A percentile compares a stretch with the other conserved stretches of the same genome.
These are phyloP conservation scores for Skeletonema tropicum DNA, from an alignment of 108 stramenopile species.

Conservation along the genomic window DNA sequence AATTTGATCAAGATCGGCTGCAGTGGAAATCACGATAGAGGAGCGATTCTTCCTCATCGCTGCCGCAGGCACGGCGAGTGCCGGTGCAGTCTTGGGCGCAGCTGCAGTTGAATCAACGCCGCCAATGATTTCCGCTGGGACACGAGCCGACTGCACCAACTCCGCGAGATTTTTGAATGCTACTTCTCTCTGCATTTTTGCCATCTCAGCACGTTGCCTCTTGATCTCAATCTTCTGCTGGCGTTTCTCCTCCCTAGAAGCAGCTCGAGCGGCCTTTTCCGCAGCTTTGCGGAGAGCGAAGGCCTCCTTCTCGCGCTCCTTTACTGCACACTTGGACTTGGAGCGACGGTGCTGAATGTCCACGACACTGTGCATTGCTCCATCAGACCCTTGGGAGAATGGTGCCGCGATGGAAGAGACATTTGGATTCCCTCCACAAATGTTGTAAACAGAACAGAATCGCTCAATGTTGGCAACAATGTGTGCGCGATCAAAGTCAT, in stretches of 20 bases:
- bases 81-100: slow-evolving; percentile 7
- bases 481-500: slow-evolving; percentile 80
- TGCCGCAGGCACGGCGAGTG: background rate
- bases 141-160: slow-evolving; percentile 69
- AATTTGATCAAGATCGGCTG: slow-evolving; percentile 72
- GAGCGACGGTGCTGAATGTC: slow-evolving; percentile 56
- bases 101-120: slow-evolving; percentile 44
- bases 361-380: background rate
- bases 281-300: slow-evolving; percentile 52
- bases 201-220: slow-evolving; percentile 64
- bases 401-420: background rate
- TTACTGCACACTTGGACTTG: slow-evolving; percentile 54
- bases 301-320: slow-evolving; percentile 68
- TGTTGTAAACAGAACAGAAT: slow-evolving; percentile 71
- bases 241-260: slow-evolving; percentile 65
- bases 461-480: slow-evolving; percentile 78
- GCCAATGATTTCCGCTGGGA: slow-evolving; percentile 80
- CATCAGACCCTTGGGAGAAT: background rate
- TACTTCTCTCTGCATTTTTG: slow-evolving; percentile 75
- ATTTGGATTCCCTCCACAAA: slow-evolving; percentile 42
- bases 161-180: slow-evolving; percentile 75
- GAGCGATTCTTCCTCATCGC: slow-evolving; percentile 63
- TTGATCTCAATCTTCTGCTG: slow-evolving; percentile 61
- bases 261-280: slow-evolving; percentile 63
- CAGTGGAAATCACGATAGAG: slow-evolving; percentile 78